Conservation (phyloP, 495 filamentous ascomycete genomes). For the Penicillium egyptiacum region DNA sequence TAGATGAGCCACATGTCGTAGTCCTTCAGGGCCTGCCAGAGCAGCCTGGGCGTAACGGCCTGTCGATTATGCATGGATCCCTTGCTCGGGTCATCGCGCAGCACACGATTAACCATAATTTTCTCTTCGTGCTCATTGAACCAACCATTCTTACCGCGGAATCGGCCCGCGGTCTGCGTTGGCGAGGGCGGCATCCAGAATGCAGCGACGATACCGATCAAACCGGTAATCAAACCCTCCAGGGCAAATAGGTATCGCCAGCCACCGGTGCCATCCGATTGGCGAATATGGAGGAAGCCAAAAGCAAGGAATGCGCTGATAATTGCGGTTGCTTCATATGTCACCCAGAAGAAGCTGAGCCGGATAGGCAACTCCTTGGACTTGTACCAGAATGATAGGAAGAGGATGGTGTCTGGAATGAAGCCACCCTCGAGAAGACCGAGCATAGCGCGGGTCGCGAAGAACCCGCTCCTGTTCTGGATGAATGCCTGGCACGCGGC, state of each 20-base stretch:
- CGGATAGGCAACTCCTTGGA: constrained; percentile 66
- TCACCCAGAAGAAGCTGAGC: constrained; percentile 69
- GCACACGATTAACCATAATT: constrained; percentile 61
- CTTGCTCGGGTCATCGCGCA: constrained; percentile 65
- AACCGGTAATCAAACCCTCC: constrained; percentile 53
- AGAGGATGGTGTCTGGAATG: constrained; percentile 57
- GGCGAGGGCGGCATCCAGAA: constrained; percentile 72
- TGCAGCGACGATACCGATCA: constrained; percentile 63
- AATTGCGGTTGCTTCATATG: constrained; percentile 65
- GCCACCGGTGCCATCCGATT: constrained; percentile 57
- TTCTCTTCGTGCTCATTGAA: constrained; percentile 58
- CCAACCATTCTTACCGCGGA: constrained; percentile 68
- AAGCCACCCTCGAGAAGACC: constrained; percentile 79
- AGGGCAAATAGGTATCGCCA: constrained; percentile 74
- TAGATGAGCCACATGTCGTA: constrained; percentile 75
- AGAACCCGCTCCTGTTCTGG: constrained; percentile 60
- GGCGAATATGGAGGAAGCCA: constrained; percentile 67
- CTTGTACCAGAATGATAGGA: constrained; percentile 77
- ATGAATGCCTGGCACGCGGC: constrained; percentile 68
- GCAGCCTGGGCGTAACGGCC: constrained; percentile 53
- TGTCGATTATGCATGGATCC: constrained; percentile 63
- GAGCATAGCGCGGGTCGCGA: constrained; percentile 61
- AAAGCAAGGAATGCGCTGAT: constrained; percentile 68
- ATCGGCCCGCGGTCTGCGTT: constrained; percentile 65
- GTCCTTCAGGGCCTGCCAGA: constrained; percentile 62